Conservation (phyloP, 2,329 filamentous ascomycete species). For the Fusarium bactridioides region DNA sequence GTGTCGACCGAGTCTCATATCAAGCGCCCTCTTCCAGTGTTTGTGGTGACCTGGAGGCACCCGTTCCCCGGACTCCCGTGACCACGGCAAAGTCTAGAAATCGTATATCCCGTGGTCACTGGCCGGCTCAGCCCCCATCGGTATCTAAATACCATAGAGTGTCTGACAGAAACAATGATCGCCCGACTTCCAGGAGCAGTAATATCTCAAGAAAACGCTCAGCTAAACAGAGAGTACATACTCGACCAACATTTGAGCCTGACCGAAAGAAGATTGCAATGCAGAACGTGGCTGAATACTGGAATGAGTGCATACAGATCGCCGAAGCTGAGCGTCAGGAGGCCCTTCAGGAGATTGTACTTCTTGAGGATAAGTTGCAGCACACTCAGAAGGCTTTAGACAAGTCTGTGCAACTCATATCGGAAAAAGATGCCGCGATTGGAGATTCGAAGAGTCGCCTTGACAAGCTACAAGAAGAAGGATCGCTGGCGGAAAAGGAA, state of each 20-base stretch:
- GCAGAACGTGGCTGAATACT: conserved; percentile 44
- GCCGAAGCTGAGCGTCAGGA: conserved; percentile 42
- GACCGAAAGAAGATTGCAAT: conserved; percentile 44
- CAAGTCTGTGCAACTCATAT: conserved; percentile 18
- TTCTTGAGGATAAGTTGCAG: conserved; percentile 38
- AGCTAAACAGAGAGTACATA: conserved; percentile 15
- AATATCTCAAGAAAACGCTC: conserved; percentile 47
- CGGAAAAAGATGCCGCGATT: conserved; percentile 39
- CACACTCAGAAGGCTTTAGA: conserved; percentile 29
- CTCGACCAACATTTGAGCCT: conserved; percentile 6
- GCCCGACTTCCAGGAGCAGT: conserved; percentile 43
- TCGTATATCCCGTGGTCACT: background rate
- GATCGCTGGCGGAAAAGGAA: conserved; percentile 32
- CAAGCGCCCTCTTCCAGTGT: conserved; percentile 30
- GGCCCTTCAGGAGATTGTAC: conserved; percentile 39
- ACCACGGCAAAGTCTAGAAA: background rate
- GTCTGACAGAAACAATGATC: background rate
- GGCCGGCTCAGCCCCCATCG: background rate
- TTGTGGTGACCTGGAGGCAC: conserved; percentile 47
- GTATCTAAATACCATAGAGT: background rate
- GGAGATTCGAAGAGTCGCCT: conserved; percentile 34
- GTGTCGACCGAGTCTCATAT: background rate
- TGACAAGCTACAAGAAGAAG: conserved; percentile 40
- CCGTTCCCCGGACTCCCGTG: conserved; percentile 34
- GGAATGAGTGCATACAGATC: conserved; percentile 48